These are phyloP conservation scores for Arthrobotrys musiformis DNA, from an alignment of 2,329 filamentous ascomycete species.

Conservation along the genomic window DNA sequence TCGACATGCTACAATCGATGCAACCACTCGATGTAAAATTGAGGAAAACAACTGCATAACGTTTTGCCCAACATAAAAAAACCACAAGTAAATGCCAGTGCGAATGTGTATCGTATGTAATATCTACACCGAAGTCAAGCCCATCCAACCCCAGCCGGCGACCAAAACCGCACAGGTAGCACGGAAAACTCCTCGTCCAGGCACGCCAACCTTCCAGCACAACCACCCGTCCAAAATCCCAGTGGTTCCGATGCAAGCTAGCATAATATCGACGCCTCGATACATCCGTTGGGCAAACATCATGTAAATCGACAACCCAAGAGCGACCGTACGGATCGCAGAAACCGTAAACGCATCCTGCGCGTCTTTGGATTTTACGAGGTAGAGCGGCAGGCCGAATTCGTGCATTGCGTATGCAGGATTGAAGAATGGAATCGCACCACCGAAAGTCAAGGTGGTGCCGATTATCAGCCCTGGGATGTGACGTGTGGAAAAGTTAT, in stretches of 20 bases:
- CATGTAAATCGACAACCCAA: slow-evolving; percentile 43
- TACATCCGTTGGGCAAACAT: slow-evolving; percentile 42
- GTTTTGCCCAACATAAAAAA: not conserved
- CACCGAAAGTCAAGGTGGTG: slow-evolving; percentile 38
- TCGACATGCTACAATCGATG: not conserved
- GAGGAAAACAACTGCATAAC: not conserved
- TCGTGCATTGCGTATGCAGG: slow-evolving; percentile 43
- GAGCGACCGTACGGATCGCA: slow-evolving; percentile 31
- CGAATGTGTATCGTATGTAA: not conserved
- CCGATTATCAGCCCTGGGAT: slow-evolving; percentile 33
- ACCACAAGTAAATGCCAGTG: not conserved
- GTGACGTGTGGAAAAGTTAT: slow-evolving; percentile 27
- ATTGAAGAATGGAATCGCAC: slow-evolving; percentile 41
- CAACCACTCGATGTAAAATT: not conserved
- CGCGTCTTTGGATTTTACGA: slow-evolving; percentile 36
- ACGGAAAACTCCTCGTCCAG: slow-evolving; percentile 40
- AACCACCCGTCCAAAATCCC: slow-evolving; percentile 48
- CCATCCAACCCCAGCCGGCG: slow-evolving; percentile 41
- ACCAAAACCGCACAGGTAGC: slow-evolving; percentile 19
- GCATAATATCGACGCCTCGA: slow-evolving; percentile 37
- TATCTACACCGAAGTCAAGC: slow-evolving; percentile 29
- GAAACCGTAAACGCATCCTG: slow-evolving; percentile 40
- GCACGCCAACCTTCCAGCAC: slow-evolving; percentile 49
- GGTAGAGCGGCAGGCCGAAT: slow-evolving; percentile 43
- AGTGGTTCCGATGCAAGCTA: slow-evolving; percentile 35